Evolutionary conservation across 148 eudicot species (phyloP).

Genomic region (Fallopia convolvulus): DNA sequence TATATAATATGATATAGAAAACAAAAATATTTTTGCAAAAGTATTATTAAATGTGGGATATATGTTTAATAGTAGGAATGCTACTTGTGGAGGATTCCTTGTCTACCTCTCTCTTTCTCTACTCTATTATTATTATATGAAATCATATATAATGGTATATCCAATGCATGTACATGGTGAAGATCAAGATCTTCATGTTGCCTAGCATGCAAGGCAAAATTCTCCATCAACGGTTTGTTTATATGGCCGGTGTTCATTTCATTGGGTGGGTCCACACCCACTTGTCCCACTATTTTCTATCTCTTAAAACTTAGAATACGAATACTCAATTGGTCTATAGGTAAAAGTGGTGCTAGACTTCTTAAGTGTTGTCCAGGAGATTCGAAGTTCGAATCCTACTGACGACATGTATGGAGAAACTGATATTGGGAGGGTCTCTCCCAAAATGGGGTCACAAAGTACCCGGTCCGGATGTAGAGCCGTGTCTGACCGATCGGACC

Average conservation of each 20-base stretch:
- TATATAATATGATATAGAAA: background rate
- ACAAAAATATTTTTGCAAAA: background rate
- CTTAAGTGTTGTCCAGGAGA: too few species aligned
- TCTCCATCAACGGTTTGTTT: background rate
- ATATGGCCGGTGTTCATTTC: background rate
- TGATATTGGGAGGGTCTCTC: too few species aligned
- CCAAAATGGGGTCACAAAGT: too few species aligned
- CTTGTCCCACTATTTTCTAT: background rate
- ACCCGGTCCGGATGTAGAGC: too few species aligned
- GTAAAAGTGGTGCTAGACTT: too few species aligned
- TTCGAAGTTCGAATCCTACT: too few species aligned
- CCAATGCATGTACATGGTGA: conserved; percentile 3
- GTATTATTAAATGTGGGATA: background rate
- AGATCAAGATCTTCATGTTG: background rate
- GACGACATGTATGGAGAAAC: too few species aligned
- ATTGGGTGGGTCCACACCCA: background rate
- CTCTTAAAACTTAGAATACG: too few species aligned
- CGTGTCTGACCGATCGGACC: too few species aligned
- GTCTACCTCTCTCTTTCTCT: background rate
- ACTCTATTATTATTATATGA: too few species aligned
- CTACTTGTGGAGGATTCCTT: background rate
- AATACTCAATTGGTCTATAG: too few species aligned
- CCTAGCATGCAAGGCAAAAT: conserved; percentile 10
- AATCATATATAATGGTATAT: too few species aligned
- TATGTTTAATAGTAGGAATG: background rate